Conservation (phyloP, 1,139 yeast genomes). For the Meyerozyma smithsonii region DNA sequence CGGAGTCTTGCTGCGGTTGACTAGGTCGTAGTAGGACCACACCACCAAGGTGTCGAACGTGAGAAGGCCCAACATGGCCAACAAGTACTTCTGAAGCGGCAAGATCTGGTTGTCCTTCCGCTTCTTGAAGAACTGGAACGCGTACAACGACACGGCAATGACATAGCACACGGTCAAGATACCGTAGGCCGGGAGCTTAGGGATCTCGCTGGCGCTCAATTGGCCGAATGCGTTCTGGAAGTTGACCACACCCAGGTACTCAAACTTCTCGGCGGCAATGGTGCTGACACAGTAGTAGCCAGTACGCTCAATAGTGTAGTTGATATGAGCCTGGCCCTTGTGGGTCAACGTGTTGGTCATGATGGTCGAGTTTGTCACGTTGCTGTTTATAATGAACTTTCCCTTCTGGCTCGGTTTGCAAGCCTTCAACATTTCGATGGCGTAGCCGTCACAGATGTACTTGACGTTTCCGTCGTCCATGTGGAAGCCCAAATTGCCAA, state of each 20-base stretch:
- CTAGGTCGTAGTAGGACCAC: conserved; percentile 88
- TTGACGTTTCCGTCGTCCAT: conserved; percentile 31
- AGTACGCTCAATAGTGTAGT: conserved; percentile 64
- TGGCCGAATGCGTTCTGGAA: conserved; percentile 92
- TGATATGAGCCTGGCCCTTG: conserved; percentile 55
- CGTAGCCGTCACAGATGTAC: conserved; percentile 72
- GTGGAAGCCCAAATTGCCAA: conserved; percentile 57
- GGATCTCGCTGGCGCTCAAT: conserved; percentile 84
- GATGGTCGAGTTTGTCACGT: conserved; percentile 48
- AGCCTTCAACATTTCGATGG: conserved; percentile 45
- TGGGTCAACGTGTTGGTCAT: conserved; percentile 52
- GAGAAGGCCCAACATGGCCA: conserved; percentile 79
- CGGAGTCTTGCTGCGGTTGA: conserved; percentile 53
- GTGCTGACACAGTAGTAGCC: conserved; percentile 90
- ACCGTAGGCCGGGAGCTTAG: conserved; percentile 87
- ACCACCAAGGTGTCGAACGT: conserved; percentile 81
- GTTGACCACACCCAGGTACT: conserved; percentile 61
- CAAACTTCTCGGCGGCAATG: conserved; percentile 24
- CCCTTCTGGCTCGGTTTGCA: conserved; percentile 59
- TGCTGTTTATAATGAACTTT: conserved; percentile 50
- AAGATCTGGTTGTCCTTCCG: conserved; percentile 72
- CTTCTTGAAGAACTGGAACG: conserved; percentile 81
- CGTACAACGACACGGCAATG: conserved; percentile 73
- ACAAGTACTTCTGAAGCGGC: conserved; percentile 85
- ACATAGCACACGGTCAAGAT: conserved; percentile 79